Evolutionary conservation across 345 rosid species (phyloP).

Genomic region (Lumnitzera littorea): DNA sequence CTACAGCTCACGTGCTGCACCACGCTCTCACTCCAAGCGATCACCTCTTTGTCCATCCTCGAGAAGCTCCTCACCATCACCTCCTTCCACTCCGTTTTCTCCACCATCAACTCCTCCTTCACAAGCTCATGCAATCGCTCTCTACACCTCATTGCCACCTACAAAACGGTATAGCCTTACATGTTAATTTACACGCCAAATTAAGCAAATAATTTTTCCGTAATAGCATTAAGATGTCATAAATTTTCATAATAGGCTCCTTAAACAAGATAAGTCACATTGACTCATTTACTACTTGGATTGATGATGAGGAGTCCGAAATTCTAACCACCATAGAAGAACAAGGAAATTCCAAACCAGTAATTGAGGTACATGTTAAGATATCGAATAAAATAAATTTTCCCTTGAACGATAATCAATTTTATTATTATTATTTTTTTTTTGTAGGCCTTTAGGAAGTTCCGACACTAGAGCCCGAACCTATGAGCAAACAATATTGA

Average conservation of each 20-base stretch:
- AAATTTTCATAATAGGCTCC: too few relatives aligned
- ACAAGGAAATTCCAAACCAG: too few relatives aligned
- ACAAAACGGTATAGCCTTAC: background rate
- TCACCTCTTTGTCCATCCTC: constrained; percentile 38
- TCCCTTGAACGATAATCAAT: too few relatives aligned
- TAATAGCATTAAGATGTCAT: too few relatives aligned
- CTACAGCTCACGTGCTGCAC: constrained; percentile 14
- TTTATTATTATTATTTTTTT: background rate
- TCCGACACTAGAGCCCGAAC: too few relatives aligned
- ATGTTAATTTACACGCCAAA: too few relatives aligned
- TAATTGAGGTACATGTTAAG: too few relatives aligned
- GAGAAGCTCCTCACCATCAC: constrained; percentile 31
- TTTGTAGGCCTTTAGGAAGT: background rate
- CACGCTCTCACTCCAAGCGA: constrained; percentile 8
- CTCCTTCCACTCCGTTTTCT: constrained; percentile 20
- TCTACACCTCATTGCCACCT: constrained; percentile 37
- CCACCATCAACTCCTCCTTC: constrained; percentile 21
- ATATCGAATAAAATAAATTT: background rate
- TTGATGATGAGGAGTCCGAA: too few relatives aligned
- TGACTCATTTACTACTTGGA: too few relatives aligned
- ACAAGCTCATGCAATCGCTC: constrained; percentile 39
- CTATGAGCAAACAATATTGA: background rate
- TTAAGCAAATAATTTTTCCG: too few relatives aligned
- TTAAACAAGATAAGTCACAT: too few relatives aligned
- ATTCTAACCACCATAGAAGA: too few relatives aligned